Evolutionary conservation across 2,329 filamentous ascomycete species (phyloP), one percentile per base, ranked within the genome.

Genomic region (Colletotrichum salicis): DNA sequence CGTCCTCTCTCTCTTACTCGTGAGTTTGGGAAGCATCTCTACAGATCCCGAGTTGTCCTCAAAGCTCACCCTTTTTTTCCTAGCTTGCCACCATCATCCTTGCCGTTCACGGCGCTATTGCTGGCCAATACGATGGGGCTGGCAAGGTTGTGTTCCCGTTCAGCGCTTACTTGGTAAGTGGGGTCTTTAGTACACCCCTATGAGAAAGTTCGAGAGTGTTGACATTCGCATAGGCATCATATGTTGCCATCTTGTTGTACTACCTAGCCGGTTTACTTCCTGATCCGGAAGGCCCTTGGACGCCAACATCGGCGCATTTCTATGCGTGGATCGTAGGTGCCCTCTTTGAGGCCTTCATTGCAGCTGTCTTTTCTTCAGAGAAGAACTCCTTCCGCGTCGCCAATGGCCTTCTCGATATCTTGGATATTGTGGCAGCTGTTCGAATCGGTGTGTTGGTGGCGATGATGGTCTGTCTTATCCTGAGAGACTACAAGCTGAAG

Each of bases 211-310:
- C 10, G 6, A n/a, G 6, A 13, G 19, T 31, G 51, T 33, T 27
- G 22, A 54, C 8, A 3, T 8, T 29, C 15, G 2, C 22, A 48
- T 60, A 79, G 82, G 81, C 83, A 6, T 82, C 83, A 3, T 78
- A 84, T 60, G 81, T 83, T 15, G 83, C 78, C 8, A 82, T 84
- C 4, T 55, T 84, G 5, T 79, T 85, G 4, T 85, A 84, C 72
- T 84, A 82, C 57, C 70, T 84, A 4, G 81, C 81, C 27, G 83
- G 83, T 3, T 75, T 85, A 61, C 77, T 85, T 7, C 83, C 83
- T 3, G 82, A 85, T 51, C 83, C 83, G 1, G 83, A 85, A 73
- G 83, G 83, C 1, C 83, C 83, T 7, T 85, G 83, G 83, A 79
- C 80, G 5, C 83, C 83, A 1, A 77, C 76, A 11, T 71, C 77